Base-by-base conservation (phyloP, 31 red algal species). In the Asparagopsis taxiformis region DNA sequence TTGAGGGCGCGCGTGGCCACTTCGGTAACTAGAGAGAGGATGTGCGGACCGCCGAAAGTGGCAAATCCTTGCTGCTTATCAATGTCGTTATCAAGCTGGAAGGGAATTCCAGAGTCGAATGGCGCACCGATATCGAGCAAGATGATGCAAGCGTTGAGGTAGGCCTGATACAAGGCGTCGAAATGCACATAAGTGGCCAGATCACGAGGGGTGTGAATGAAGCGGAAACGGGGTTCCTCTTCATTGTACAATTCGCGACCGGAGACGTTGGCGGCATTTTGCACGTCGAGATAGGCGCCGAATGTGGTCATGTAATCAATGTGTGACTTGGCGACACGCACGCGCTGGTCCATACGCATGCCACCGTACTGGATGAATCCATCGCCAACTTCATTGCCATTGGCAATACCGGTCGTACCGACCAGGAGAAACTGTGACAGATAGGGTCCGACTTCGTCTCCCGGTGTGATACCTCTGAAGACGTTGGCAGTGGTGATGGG, bases 31-130 rank as follows among this genome's bases (percentile, higher is more conserved):
- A 77, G 57, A 7, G 57, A 17, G 2, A 77, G 55, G 28, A 77
- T 39, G 34, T 77, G 72, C 15, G 72, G 57, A 2, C 15, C 57
- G 1, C 72, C 72, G 51, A 77, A 77, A 11, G 37, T 36, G 0
- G 72, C 58, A 77, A 77, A 77, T 16, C 72, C 72, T 57, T 77
- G 72, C 34, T 65, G 58, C 31, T 43, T 59, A 57, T 77, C 72
- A 4, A 4, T 25, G 11, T 48, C 72, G 57, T 77, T 57, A 17
- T 59, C 56, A 1, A 4, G 34, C 33, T 48, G 41, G 35, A 59
- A 77, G 35, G 72, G 72, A 4, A 77, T 33, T 1, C 72, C 72
- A 0, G 24, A 33, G 56, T 77, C 72, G 44, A 77, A 62, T 11
- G 53, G 53, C 1, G 48, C 55, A 0, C 28, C 58, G 34, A 46